Base-by-base conservation (phyloP, 352 stramenopile genomes). In the Phytophthora crassamura region DNA sequence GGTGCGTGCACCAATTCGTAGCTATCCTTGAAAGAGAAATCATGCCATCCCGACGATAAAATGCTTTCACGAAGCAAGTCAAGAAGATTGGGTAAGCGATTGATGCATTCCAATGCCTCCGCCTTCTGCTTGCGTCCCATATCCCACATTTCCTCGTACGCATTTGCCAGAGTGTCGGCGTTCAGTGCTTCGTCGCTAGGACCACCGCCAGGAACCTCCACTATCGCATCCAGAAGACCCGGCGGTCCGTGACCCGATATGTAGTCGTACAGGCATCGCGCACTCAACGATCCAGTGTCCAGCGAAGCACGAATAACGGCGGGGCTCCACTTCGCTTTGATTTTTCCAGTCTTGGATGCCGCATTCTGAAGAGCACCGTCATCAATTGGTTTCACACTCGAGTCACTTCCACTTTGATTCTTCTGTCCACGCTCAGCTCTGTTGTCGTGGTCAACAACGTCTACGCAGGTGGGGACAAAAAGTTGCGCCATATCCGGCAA, bases 121-220 rank as follows among this genome's bases (percentile, higher is more conserved):
- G 67, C 71, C 38, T 93, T 86, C 56, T 88, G 59, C 52, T 80
- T 82, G 35, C 72, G 74, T 10, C 73, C 74, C 18, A 80, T 61
- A 59, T 90, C 74, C 80, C 80, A 93, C 69, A 91, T 84, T 32
- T 90, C 73, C 42, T 92, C 80, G 56, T 93, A 93, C 5, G 79
- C 82, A 51, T 64, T 79, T 35, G 78, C 71, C 36, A 94, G 75
- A 9, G 78, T 63, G 33, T 92, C 84, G 39, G 64, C 40, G 16
- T 68, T 76, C 16, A 87, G 64, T 25, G 53, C 32, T 49, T 94
- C 83, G 4, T 82, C 76, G 4, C 70, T 78, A 8, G 52, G 51
- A 11, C 59, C 63, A 39, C 59, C 46, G 16, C 48, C 47, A 10
- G 65, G 34, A 42, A 81, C 49, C 46, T 81, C 76, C 40, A 74